Evolutionary conservation across 2,329 filamentous ascomycete species (phyloP).

Genomic region (Neonectria hederae): DNA sequence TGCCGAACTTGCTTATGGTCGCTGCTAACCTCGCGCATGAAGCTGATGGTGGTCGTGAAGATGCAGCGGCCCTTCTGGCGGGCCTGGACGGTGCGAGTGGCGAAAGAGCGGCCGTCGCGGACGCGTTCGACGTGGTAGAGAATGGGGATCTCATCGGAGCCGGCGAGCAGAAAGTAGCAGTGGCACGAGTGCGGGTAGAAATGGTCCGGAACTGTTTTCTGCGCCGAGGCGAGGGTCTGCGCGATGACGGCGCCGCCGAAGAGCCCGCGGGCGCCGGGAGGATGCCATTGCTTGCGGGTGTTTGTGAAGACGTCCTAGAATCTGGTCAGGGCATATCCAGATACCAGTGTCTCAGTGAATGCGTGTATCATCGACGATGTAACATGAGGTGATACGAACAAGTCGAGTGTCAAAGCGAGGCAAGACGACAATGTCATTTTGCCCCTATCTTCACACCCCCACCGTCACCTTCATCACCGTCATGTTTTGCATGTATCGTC

Average conservation of each 20-base stretch:
- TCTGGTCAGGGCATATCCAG: neutral
- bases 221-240: constrained; percentile 87
- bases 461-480: neutral
- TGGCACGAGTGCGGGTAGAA: constrained; percentile 96
- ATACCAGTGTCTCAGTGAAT: neutral
- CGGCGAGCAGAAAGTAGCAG: constrained; percentile 97
- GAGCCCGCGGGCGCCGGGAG: constrained; percentile 89
- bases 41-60: constrained; percentile 95
- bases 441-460: neutral
- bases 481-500: neutral
- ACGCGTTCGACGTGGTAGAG: constrained; percentile 96
- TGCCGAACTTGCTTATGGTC: constrained; percentile 68
- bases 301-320: constrained; percentile 91
- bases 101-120: constrained; percentile 87
- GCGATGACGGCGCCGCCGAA: constrained; percentile 94
- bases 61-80: constrained; percentile 88
- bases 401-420: neutral
- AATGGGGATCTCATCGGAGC: constrained; percentile 84
- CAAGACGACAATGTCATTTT: neutral
- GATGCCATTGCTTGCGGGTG: constrained; percentile 89
- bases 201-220: constrained; percentile 81
- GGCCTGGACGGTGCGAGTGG: constrained; percentile 95
- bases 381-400: neutral
- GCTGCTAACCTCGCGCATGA: constrained; percentile 73
- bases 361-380: neutral